Conservation (phyloP, 495 filamentous ascomycete genomes). For the Aspergillus mulundensis region DNA sequence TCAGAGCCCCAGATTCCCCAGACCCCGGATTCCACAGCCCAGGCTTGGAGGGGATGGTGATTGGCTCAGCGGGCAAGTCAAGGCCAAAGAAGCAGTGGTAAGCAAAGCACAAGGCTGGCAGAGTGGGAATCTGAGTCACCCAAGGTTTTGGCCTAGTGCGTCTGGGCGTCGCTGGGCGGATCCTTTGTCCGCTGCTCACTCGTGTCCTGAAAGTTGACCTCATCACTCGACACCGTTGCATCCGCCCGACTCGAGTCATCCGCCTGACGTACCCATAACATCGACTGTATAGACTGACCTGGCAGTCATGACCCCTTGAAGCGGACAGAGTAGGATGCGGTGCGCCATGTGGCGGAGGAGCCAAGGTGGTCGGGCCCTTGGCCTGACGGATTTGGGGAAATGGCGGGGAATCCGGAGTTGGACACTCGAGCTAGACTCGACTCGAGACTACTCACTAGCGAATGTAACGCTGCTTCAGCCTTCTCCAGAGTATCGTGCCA, state of each 20-base stretch:
- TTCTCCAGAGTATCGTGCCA: not conserved
- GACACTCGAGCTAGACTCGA: no score
- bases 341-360: not conserved
- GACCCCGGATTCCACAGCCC: not conserved
- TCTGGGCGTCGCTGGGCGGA: not conserved
- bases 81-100: not conserved
- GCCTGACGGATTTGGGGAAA: no score
- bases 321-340: not conserved
- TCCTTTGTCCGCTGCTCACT: not conserved
- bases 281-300: not conserved
- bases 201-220: not conserved
- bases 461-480: not conserved
- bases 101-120: not conserved
- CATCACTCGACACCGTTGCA: no score
- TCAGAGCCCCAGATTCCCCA: not conserved
- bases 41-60: not conserved
- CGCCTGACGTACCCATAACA: not conserved
- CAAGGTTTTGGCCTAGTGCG: not conserved
- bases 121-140: not conserved
- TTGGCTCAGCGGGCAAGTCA: not conserved
- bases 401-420: not conserved
- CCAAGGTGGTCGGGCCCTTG: not conserved
- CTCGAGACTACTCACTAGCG: not conserved
- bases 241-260: not conserved
- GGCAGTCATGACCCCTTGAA: not conserved